These are phyloP conservation scores for Amauroascus verrucosus DNA, from an alignment of 2,329 filamentous ascomycete species.

Conservation along the genomic window DNA sequence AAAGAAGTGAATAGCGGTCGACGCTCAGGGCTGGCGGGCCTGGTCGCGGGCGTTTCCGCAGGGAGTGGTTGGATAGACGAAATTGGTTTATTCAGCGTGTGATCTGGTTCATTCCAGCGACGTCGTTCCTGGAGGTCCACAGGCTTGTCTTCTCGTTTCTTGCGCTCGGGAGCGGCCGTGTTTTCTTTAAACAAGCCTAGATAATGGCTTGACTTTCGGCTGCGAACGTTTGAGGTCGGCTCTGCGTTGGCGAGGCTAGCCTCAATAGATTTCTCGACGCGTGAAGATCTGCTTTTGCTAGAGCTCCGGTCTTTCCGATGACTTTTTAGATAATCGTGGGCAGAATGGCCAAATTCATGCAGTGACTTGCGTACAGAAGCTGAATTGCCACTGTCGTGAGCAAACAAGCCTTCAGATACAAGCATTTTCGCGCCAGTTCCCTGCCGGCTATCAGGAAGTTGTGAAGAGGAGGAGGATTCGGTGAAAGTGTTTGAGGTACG, in stretches of 20 bases:
- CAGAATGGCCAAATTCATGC: background rate
- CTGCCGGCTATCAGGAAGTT: background rate
- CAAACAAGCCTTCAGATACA: slow-evolving; percentile 1
- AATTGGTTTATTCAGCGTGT: background rate
- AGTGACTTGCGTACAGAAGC: background rate
- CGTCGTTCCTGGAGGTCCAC: slow-evolving; percentile 27
- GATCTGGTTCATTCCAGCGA: slow-evolving; percentile 10
- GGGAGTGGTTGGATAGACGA: background rate
- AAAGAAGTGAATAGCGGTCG: slow-evolving; percentile 2
- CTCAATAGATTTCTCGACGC: slow-evolving; percentile 54
- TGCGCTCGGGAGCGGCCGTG: slow-evolving; percentile 40
- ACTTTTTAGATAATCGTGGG: slow-evolving; percentile 1
- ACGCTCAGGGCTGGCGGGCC: slow-evolving; percentile 6
- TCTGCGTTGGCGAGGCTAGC: slow-evolving; percentile 52
- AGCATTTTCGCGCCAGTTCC: slow-evolving; percentile 1
- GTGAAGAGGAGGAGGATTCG: slow-evolving; percentile 4
- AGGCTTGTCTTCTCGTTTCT: slow-evolving; percentile 39
- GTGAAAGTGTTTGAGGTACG: slow-evolving; percentile 5
- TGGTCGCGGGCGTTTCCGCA: background rate
- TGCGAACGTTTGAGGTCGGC: slow-evolving; percentile 45
- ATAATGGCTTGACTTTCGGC: slow-evolving; percentile 56
- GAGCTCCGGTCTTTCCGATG: slow-evolving; percentile 6
- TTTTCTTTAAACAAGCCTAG: slow-evolving; percentile 56
- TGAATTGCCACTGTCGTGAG: slow-evolving; percentile 1
- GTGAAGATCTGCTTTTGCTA: slow-evolving; percentile 36